Base-by-base conservation (phyloP, 2,329 filamentous ascomycete species). In the Calonectria pauciramosa region DNA sequence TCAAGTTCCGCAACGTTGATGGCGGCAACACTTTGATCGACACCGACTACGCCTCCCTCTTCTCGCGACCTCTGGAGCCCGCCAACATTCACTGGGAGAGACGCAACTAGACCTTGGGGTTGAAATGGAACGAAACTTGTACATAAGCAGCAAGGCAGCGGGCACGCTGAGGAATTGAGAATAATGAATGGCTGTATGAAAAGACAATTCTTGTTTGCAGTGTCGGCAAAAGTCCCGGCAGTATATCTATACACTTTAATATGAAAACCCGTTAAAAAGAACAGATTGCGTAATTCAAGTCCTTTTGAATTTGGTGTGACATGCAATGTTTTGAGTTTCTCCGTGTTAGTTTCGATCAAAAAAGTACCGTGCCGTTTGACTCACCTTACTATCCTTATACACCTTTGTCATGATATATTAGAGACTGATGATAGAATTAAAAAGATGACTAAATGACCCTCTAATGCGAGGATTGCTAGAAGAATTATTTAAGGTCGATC, bases 1-100 rank as follows among this genome's bases (percentile, higher is more conserved):
- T 98, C 88, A 96, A 95, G 87, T 91, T 98, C 84, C 89, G 90
- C 82, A 97, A 95, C 80, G 84, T 92, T 3, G 92, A 94, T 80
- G 94, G 94, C n/a, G 91, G 90, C 83, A 87, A 91, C 82, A 90
- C 90, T 41, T 89, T 97, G 47, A 90, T 94, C 59, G 93, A 87
- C 69, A 94, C 93, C 30, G 92, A 94, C 82, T 94, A 93, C 81
- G 87, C 89, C 28, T 94, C 92, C 78, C 88, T 96, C 52, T 96
- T 96, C 86, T 94, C 94, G 65, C 90, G 94, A 79, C 94, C 94
- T 14, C 84, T 94, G 67, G 91, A 93, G 84, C 93, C 93, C 52
- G 93, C 93, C 59, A 88, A 92, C 66, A 91, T 98, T 64, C 88
- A 91, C 84, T 98, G 94, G 92, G 94, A 97, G 88, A 90, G 89